Evolutionary conservation across 345 rosid species (phyloP), one percentile per base, ranked within the genome.

Genomic region (Eucalyptus regnans): DNA sequence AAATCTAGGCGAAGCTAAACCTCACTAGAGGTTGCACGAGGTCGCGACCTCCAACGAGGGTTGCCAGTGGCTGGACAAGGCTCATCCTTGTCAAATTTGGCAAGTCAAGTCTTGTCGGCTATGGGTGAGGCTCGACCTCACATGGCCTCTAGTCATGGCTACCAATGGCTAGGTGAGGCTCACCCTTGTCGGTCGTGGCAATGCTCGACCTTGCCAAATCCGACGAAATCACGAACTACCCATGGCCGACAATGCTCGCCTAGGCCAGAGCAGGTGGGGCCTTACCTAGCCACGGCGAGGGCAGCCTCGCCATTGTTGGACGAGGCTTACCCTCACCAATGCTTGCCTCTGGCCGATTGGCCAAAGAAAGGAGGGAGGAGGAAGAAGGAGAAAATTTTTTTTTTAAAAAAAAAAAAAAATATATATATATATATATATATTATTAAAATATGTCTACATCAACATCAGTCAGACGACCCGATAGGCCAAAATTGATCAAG

Each of bases 201-300:
- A 51, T 51, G 4, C 56, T 7, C 0, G 2, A 52, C 5, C 25
- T 52, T 0, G 10, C 10, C 4, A 52, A 0, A 52, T 52, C 2
- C 1, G 2, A 52, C 0, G 4, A 52, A 52, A 20, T 52, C 58
- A 20, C 0, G 0, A 52, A 20, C 25, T 52, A 52, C 25, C 10
- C 10, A 52, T 52, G 25, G 25, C 10, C 0, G 0, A 1, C 1
- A 0, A 52, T 52, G 25, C 58, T 20, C 0, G 0, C 58, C 58
- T 4, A 52, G 8, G 58, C 58, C 1, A 52, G 2, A 52, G 58
- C 5, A 16, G 2, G 25, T 0, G 4, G 58, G 25, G 58, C 25
- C 23, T 48, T 9, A 3, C 49, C 49, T 4, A 9, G 9, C 49
- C 12, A 48, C 1, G 4, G 49, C 1, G 49, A 48, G 13, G 13